These are phyloP conservation scores for Bjerkandera adusta DNA, from an alignment of 1,284 basidiomycete species.

Conservation along the genomic window DNA sequence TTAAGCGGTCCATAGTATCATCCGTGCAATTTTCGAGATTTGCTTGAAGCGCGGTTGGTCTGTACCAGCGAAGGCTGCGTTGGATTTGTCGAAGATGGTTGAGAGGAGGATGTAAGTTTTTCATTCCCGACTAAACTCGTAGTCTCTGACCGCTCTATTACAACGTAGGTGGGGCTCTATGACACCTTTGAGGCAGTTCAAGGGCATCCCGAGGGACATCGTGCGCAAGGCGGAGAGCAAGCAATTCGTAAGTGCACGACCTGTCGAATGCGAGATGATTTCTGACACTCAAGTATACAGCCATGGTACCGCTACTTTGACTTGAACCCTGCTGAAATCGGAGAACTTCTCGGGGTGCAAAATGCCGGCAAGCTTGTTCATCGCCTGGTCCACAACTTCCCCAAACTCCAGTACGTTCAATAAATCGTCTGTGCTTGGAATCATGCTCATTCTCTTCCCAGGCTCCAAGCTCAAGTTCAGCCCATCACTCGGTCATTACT, in stretches of 20 bases:
- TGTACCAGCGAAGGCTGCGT: conserved; percentile 84
- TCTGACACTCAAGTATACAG: conserved; percentile 31
- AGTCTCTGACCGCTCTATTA: conserved; percentile 1
- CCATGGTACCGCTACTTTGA: conserved; percentile 98
- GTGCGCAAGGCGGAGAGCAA: conserved; percentile 94
- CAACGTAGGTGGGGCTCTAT: conserved; percentile 95
- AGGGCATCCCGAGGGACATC: conserved; percentile 84
- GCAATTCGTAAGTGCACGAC: conserved; percentile 73
- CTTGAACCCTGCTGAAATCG: conserved; percentile 82
- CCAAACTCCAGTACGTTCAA: conserved; percentile 79
- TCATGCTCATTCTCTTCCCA: conserved; percentile 26
- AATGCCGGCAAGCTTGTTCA: conserved; percentile 92
- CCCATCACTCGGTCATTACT: conserved; percentile 90
- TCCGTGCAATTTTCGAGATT: conserved; percentile 98
- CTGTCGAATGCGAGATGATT: neutral
- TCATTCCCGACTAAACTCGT: conserved; percentile 7
- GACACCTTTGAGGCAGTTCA: conserved; percentile 97
- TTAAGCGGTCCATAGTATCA: conserved; percentile 56
- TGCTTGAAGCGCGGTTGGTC: conserved; percentile 99
- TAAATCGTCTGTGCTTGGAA: neutral
- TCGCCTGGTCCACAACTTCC: conserved; percentile 95
- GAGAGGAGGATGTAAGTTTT: conserved; percentile 76
- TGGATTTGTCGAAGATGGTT: conserved; percentile 98
- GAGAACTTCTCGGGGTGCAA: conserved; percentile 92
- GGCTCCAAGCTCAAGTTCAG: conserved; percentile 90